These are phyloP conservation scores for Phytophthora boehmeriae DNA, from an alignment of 352 stramenopile species.

Conservation along the genomic window DNA sequence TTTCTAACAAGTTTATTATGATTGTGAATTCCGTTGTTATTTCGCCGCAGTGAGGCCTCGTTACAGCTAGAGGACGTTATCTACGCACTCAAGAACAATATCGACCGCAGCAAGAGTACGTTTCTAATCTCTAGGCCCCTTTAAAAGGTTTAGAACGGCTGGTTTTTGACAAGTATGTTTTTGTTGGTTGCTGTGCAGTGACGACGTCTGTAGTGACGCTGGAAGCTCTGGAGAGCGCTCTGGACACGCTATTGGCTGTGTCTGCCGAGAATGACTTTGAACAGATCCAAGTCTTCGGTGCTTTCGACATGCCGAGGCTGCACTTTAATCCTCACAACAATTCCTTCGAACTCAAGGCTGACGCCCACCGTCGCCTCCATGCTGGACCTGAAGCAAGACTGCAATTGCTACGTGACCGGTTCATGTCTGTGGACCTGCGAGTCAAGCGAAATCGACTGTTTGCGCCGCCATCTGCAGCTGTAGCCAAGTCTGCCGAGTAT, in stretches of 20 bases:
- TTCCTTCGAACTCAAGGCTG: constrained; percentile 75
- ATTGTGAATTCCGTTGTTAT: constrained; percentile 5
- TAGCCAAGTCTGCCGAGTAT: constrained; percentile 67
- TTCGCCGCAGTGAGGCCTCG: constrained; percentile 57
- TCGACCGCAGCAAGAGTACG: constrained; percentile 88
- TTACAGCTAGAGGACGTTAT: constrained; percentile 84
- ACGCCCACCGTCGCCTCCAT: constrained; percentile 62
- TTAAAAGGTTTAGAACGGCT: constrained; percentile 1
- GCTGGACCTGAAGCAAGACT: constrained; percentile 59
- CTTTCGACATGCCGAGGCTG: constrained; percentile 76
- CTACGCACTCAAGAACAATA: constrained; percentile 90
- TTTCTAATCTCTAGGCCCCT: not conserved
- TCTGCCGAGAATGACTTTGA: constrained; percentile 85
- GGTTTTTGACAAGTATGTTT: not conserved
- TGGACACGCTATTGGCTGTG: constrained; percentile 83
- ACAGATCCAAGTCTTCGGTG: constrained; percentile 80
- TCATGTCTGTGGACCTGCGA: constrained; percentile 69
- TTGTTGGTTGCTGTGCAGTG: too few relatives aligned
- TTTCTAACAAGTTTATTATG: constrained; percentile 7
- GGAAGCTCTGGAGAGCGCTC: constrained; percentile 79
- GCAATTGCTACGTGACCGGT: constrained; percentile 71
- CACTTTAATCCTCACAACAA: constrained; percentile 71
- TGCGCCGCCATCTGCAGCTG: constrained; percentile 54
- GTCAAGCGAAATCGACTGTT: constrained; percentile 89
- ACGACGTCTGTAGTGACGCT: constrained; percentile 84